These are phyloP conservation scores for Ceratobasidium sp. DNA, from an alignment of 1,284 basidiomycete genomes.

Conservation along the genomic window DNA sequence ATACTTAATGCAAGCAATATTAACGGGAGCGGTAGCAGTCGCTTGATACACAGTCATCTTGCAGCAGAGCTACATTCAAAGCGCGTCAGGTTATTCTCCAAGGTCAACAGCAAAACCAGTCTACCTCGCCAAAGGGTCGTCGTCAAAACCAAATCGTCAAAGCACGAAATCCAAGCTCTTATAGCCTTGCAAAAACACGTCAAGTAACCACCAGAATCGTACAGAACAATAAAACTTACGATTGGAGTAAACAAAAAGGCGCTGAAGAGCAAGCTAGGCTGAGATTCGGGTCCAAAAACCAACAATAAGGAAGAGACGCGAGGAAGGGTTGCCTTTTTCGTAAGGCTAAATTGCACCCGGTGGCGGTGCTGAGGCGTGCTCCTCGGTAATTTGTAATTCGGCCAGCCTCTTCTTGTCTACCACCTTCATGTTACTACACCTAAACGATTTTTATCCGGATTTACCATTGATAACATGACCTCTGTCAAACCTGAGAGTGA, in stretches of 20 bases:
- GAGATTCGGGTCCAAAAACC: conserved; percentile 4
- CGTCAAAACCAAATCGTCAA: background rate
- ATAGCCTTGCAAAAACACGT: conserved; percentile 22
- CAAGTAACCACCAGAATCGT: background rate
- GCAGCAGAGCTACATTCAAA: conserved; percentile 3
- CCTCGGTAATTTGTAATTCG: background rate
- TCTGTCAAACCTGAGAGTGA: conserved; percentile 13
- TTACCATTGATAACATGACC: background rate
- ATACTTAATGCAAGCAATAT: conserved; percentile 97
- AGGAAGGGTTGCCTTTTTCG: conserved; percentile 33
- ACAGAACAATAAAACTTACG: conserved; percentile 30
- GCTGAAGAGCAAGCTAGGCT: background rate
- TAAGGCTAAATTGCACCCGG: background rate
- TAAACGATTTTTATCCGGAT: background rate
- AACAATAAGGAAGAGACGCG: conserved; percentile 35
- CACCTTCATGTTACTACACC: background rate
- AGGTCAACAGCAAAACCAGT: background rate
- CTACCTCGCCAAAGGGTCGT: conserved; percentile 12
- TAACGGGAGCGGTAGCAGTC: conserved; percentile 93
- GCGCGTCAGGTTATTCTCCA: conserved; percentile 2
- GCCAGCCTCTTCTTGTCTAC: background rate
- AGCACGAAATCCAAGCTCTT: background rate
- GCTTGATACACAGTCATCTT: conserved; percentile 82
- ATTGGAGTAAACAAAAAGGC: conserved; percentile 17
- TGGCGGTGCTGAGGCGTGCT: conserved; percentile 15